These are phyloP conservation scores for Aspergillus sp. DNA, from an alignment of 2,329 filamentous ascomycete species.

Conservation along the genomic window DNA sequence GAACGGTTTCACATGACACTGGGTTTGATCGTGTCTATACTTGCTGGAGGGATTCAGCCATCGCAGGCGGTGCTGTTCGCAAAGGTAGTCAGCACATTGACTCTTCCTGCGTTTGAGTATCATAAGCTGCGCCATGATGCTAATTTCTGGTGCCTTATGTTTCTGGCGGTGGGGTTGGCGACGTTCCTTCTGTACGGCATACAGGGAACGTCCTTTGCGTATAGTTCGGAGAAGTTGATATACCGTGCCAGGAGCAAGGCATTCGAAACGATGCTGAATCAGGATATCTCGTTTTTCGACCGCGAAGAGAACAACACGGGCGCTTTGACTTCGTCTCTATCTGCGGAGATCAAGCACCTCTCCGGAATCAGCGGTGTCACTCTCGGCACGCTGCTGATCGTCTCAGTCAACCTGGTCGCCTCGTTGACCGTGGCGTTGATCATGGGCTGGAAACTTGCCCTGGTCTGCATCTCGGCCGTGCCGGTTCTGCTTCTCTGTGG, in stretches of 20 bases:
- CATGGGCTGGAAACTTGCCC: slow-evolving; percentile 70
- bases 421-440: slow-evolving; percentile 66
- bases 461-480: slow-evolving; percentile 65
- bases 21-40: slow-evolving; percentile 65
- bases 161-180: slow-evolving; percentile 70
- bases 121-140: slow-evolving; percentile 59
- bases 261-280: slow-evolving; percentile 20
- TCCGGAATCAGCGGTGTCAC: slow-evolving; percentile 67
- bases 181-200: slow-evolving; percentile 61
- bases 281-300: slow-evolving; percentile 26
- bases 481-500: slow-evolving; percentile 66
- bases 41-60: slow-evolving; percentile 75
- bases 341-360: slow-evolving; percentile 62
- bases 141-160: slow-evolving; percentile 83
- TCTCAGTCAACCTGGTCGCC: slow-evolving; percentile 62
- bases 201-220: slow-evolving; percentile 71
- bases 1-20: slow-evolving; percentile 68
- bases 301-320: slow-evolving; percentile 52
- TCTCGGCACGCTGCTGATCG: slow-evolving; percentile 64
- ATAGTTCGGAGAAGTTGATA: slow-evolving; percentile 76
- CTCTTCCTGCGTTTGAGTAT: slow-evolving; percentile 49
- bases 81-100: slow-evolving; percentile 71
- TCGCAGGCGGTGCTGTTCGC: slow-evolving; percentile 74
- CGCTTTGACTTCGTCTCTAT: slow-evolving; percentile 62
- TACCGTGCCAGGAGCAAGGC: slow-evolving; percentile 67